These are phyloP conservation scores for Gossypium turneri DNA, from an alignment of 345 rosid genomes.

Conservation along the genomic window DNA sequence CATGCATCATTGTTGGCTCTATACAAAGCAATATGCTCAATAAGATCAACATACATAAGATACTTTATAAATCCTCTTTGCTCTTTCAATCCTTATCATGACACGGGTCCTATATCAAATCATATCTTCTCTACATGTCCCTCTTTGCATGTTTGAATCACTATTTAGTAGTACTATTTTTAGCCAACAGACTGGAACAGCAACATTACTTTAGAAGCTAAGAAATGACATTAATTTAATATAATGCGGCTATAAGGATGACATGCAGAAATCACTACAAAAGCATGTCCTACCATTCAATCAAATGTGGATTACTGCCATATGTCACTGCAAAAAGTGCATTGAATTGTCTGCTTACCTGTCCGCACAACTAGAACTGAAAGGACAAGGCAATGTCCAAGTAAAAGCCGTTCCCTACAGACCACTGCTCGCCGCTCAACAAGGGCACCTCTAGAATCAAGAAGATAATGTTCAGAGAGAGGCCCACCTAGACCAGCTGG, in stretches of 20 bases:
- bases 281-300: background rate
- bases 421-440: conserved; percentile 86
- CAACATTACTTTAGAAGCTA: background rate
- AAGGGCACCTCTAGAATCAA: conserved; percentile 89
- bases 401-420: conserved; percentile 71
- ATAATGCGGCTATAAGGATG: background rate
- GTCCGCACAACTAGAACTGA: conserved; percentile 74
- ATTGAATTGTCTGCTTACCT: conserved; percentile 43
- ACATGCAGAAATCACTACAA: background rate
- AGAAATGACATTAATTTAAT: background rate
- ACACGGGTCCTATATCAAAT: background rate
- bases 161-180: background rate
- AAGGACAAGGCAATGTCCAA: conserved; percentile 92
- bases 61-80: background rate
- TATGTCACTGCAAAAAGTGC: background rate
- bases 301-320: background rate
- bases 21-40: background rate
- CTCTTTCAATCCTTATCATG: background rate
- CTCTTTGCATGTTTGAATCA: background rate
- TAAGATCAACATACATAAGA: background rate
- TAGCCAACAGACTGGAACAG: background rate
- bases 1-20: background rate
- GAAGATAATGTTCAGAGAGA: conserved; percentile 60
- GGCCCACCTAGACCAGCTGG: conserved; percentile 95
- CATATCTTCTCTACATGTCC: background rate